A percentile compares a stretch with the other conserved stretches of the same genome.
phyloP scores from a whole-genome alignment of 345 rosid genomes.

The Psidium friedrichsthalianum region DNA sequence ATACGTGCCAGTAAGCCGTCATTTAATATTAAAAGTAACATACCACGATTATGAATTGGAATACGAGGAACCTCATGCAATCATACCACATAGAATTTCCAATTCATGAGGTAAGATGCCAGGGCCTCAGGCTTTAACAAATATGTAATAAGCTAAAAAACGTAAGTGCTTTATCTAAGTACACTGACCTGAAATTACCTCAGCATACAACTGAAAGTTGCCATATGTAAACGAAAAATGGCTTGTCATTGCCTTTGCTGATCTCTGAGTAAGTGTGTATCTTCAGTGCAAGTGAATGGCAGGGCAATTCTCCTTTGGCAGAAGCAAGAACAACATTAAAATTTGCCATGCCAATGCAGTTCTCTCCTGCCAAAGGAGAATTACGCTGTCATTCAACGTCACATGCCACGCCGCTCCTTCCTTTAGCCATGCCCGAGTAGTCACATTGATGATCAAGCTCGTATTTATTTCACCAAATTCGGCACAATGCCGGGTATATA shows the following conservation, averaged over 20 bases:
- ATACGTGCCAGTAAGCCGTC: background rate
- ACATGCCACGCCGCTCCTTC: background rate
- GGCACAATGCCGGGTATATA: background rate
- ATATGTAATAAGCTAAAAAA: too few relatives aligned
- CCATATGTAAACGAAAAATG: background rate
- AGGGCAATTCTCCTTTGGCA: conserved; percentile 11
- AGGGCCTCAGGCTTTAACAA: too few relatives aligned
- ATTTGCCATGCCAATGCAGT: background rate
- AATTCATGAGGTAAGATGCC: too few relatives aligned
- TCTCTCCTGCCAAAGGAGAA: background rate
- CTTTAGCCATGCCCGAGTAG: background rate
- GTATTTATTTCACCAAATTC: background rate
- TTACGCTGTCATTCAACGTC: background rate
- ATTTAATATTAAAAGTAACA: too few relatives aligned
- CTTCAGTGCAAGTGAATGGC: background rate
- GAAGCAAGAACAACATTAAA: background rate
- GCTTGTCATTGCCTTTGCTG: background rate
- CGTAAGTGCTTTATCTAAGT: too few relatives aligned
- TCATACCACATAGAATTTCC: background rate
- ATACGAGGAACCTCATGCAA: background rate
- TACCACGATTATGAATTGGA: too few relatives aligned
- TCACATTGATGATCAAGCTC: background rate
- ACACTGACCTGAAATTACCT: too few relatives aligned
- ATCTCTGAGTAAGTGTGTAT: background rate
- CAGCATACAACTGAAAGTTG: background rate